These are phyloP conservation scores for Guadua angustifolia DNA, from an alignment of 176 grass and related monocot species.

Conservation along the genomic window DNA sequence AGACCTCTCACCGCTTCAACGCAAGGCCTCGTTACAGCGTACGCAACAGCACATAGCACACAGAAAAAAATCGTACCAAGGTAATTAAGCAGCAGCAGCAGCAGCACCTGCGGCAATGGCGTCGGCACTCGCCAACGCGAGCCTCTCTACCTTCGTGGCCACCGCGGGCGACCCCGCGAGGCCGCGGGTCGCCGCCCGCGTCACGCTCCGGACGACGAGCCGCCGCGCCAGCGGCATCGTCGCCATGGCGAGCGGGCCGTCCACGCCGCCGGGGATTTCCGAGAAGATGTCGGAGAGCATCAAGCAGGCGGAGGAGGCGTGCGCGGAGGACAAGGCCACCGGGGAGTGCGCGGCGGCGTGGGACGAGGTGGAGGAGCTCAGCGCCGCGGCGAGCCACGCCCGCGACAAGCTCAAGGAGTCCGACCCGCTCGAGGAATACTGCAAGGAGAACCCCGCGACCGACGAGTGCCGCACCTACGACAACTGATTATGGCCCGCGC, in stretches of 20 bases:
- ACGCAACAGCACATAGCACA: neutral
- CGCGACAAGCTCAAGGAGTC: slow-evolving; percentile 74
- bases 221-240: slow-evolving; percentile 24
- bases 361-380: slow-evolving; percentile 94
- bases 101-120: slow-evolving; percentile 47
- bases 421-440: slow-evolving; percentile 83
- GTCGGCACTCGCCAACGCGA: slow-evolving; percentile 49
- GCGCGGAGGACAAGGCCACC: slow-evolving; percentile 42
- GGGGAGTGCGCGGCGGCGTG: slow-evolving; percentile 87
- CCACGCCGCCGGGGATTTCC: slow-evolving; percentile 70
- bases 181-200: slow-evolving; percentile 25
- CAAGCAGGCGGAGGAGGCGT: slow-evolving; percentile 80
- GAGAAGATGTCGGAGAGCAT: slow-evolving; percentile 92
- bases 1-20: neutral
- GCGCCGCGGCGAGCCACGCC: slow-evolving; percentile 89
- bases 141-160: slow-evolving; percentile 47
- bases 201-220: slow-evolving; percentile 16
- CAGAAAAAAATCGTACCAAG: neutral
- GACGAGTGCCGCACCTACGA: slow-evolving; percentile 96
- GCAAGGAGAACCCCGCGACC: slow-evolving; percentile 89
- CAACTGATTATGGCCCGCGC: slow-evolving; percentile 32
- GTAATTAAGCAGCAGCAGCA: neutral
- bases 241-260: slow-evolving; percentile 55
- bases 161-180: slow-evolving; percentile 28
- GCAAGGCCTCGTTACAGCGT: slow-evolving; percentile 17